Evolutionary conservation across 2,329 filamentous ascomycete species (phyloP), one percentile per base, ranked within the genome.

Genomic region (Lachnellula cervina): DNA sequence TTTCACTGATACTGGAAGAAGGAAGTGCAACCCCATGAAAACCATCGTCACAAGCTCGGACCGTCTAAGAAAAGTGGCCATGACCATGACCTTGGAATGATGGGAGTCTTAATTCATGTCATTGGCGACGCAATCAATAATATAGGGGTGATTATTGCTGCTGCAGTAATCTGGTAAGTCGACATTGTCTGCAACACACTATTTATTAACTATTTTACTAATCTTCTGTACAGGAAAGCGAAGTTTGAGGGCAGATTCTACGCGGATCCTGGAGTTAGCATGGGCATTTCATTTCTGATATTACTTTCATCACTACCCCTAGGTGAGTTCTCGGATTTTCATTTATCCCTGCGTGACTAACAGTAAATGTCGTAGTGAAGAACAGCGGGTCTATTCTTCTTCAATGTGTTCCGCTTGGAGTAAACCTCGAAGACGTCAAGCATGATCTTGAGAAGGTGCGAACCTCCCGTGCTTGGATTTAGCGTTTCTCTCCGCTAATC

Each of bases 101-200:
- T 88, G 59, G 87, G 84, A 1, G 86, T 89, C 1, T 66, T 91
- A 11, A 71, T 89, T 14, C 88, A 92, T 64, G 80, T 91, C 25
- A 65, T 88, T 2, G 84, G 87, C 34, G 88, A 92, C 64, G 86
- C 86, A 5, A 76, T 87, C 59, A 91, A 90, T 72, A 92, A 92
- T 63, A 69, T 90, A 11, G 87, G 87, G 9, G 87, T 92, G 57
- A 89, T 90, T 49, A 74, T 86, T 37, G 80, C 87, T 0, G 86
- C 85, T 0, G 65, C 86, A 2, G 76, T 89, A 34, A 87, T 91
- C 68, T 90, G 86, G 87, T 32, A 32, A 11, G 28, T 32, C 9
- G 28, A 4, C 11, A 11, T 32, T 11, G 2, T 11, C 28, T 32
- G 28, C 28, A 32, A 32, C 11, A 9, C 28, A 4, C 9, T 2